Conservation (phyloP, 345 rosid genomes). For the Dimocarpus longan region DNA sequence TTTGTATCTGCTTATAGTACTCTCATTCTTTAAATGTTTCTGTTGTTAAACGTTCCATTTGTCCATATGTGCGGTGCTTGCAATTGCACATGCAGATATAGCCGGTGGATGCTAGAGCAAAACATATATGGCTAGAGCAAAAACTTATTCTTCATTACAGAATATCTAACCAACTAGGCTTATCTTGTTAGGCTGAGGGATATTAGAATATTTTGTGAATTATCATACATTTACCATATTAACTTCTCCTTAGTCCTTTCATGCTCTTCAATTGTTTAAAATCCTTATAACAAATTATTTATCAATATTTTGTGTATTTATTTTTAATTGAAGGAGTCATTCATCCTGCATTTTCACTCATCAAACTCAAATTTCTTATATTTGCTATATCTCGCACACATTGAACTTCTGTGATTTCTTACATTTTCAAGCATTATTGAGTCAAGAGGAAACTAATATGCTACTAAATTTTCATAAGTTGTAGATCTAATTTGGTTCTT, state of each 20-base stretch:
- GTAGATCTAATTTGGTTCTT: conserved; percentile 22
- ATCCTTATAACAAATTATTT: background rate
- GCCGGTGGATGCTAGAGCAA: conserved; percentile 3
- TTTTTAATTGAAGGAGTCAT: background rate
- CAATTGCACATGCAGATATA: background rate
- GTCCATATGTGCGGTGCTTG: background rate
- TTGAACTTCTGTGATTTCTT: background rate
- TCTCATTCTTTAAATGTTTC: background rate
- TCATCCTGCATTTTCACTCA: background rate
- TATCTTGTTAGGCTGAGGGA: background rate
- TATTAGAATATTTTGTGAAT: background rate
- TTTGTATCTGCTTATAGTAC: background rate
- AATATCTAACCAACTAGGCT: background rate
- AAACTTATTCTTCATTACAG: background rate
- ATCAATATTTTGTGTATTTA: no score
- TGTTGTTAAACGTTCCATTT: background rate
- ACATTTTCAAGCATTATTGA: background rate
- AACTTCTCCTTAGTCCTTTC: background rate
- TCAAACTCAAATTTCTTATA: background rate
- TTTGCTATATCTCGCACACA: background rate
- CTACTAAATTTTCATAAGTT: background rate
- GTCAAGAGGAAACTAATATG: conserved; percentile 4
- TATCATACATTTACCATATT: background rate
- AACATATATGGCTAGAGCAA: background rate
- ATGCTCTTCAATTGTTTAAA: background rate